Percentiles rank a stretch among this genome's conserved stretches.
phyloP scores from a whole-genome alignment of 441 rosid genomes.

The Euphorbia celastroides region DNA sequence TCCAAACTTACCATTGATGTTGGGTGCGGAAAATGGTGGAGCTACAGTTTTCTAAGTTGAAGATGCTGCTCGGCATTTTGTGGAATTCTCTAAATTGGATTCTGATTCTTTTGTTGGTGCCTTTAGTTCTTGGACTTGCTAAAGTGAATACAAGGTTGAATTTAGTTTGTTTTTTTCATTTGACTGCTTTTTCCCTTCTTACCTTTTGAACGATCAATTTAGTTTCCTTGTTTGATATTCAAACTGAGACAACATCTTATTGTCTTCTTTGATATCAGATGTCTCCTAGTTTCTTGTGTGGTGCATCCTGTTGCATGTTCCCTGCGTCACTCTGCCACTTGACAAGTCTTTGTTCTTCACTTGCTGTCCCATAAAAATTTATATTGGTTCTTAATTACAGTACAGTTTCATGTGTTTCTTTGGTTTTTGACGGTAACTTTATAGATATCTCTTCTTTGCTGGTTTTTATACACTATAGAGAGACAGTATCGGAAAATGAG shows the following conservation, averaged over 20 bases:
- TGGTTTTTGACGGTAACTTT: constrained; percentile 1
- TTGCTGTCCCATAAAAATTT: neutral
- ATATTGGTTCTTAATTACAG: neutral
- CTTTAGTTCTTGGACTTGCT: constrained; percentile 93
- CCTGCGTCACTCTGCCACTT: neutral
- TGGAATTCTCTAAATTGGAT: constrained; percentile 76
- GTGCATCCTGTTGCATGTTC: neutral
- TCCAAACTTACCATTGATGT: constrained; percentile 66
- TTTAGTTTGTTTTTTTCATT: neutral
- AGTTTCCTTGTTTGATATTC: neutral
- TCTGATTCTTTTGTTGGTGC: constrained; percentile 81
- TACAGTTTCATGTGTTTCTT: neutral
- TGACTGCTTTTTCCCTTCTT: neutral
- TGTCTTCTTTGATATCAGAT: neutral
- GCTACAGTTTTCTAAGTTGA: constrained; percentile 85
- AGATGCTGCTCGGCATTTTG: constrained; percentile 66
- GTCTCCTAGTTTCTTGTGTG: neutral
- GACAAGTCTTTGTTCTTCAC: neutral
- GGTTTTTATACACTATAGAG: neutral
- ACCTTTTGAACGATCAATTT: neutral
- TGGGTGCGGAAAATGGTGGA: constrained; percentile 86
- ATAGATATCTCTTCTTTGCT: neutral
- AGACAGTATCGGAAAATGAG: constrained; percentile 1
- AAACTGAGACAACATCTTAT: too few species aligned
- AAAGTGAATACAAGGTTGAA: constrained; percentile 81